A percentile compares a stretch with the other conserved stretches of the same genome.
Conservation (phyloP, 805 yeast species). For the Starmera amethionina region DNA sequence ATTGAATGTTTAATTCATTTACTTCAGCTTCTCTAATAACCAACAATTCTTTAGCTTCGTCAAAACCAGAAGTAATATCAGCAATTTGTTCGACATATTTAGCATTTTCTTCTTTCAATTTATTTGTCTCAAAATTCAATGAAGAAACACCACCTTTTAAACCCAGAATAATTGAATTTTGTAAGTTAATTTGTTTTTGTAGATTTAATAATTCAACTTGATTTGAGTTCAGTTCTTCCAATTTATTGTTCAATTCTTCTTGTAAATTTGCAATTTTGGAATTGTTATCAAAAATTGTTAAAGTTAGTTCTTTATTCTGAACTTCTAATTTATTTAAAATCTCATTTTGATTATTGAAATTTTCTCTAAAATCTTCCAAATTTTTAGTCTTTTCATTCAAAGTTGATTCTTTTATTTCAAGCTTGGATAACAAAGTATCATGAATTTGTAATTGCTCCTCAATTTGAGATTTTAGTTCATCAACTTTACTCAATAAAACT, state of each 20-base stretch:
- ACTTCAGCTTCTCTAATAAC: conserved; percentile 19
- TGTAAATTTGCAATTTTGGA: not conserved
- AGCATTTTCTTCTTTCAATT: not conserved
- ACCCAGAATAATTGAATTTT: conserved; percentile 3
- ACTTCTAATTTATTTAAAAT: not conserved
- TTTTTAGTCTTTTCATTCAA: not conserved
- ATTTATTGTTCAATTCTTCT: not conserved
- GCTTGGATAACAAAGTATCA: not conserved
- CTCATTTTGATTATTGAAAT: not conserved
- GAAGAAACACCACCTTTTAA: conserved; percentile 6
- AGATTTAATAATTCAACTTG: not conserved
- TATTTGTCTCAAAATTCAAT: not conserved
- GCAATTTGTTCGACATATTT: not conserved
- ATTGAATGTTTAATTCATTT: conserved; percentile 14
- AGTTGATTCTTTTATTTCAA: not conserved
- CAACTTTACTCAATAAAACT: conserved; percentile 2
- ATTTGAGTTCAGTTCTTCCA: not conserved
- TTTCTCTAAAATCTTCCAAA: too few species aligned
- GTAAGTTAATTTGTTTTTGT: conserved; percentile 3
- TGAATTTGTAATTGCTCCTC: conserved; percentile 1
- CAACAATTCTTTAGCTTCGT: conserved; percentile 11
- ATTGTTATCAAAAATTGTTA: not conserved
- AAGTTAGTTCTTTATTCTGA: not conserved
- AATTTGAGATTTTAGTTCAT: conserved; percentile 6
- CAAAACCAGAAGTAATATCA: conserved; percentile 1